Percentiles rank a stretch among this genome's conserved stretches.
Evolutionary conservation across 257 asterid species (phyloP).

Genomic region (Jasminum sambac): DNA sequence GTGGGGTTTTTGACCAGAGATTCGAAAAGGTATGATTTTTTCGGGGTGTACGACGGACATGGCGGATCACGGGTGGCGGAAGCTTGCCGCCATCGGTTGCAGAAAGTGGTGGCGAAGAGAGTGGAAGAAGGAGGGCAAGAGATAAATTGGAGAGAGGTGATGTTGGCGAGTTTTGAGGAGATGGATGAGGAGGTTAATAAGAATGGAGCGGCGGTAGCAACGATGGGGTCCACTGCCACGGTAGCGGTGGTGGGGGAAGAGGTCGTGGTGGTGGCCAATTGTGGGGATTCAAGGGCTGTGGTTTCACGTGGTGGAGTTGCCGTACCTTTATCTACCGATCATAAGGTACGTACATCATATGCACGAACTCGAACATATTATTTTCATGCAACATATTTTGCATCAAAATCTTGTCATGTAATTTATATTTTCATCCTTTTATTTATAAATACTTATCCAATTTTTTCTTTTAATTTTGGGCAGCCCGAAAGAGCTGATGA

Average conservation of each 20-base stretch:
- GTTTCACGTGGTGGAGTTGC: conserved; percentile 60
- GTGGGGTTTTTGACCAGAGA: conserved; percentile 38
- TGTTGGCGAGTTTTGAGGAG: conserved; percentile 48
- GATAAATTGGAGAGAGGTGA: conserved; percentile 52
- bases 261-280: conserved; percentile 69
- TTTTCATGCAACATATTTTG: neutral
- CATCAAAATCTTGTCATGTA: neutral
- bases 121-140: conserved; percentile 13
- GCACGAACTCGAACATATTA: neutral
- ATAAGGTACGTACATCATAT: conserved; percentile 43
- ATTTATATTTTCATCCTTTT: no score
- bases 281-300: conserved; percentile 88
- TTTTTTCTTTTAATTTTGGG: neutral
- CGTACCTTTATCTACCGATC: conserved; percentile 63
- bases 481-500: conserved; percentile 53
- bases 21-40: conserved; percentile 43
- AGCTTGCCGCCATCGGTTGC: conserved; percentile 57
- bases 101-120: conserved; percentile 34
- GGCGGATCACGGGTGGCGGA: conserved; percentile 73
- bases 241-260: conserved; percentile 69
- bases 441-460: no score
- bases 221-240: conserved; percentile 74
- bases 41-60: conserved; percentile 79
- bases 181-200: conserved; percentile 66
- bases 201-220: conserved; percentile 45